Evolutionary conservation across 2,329 filamentous ascomycete species (phyloP).

Genomic region (Ceratocystis cubensis): DNA sequence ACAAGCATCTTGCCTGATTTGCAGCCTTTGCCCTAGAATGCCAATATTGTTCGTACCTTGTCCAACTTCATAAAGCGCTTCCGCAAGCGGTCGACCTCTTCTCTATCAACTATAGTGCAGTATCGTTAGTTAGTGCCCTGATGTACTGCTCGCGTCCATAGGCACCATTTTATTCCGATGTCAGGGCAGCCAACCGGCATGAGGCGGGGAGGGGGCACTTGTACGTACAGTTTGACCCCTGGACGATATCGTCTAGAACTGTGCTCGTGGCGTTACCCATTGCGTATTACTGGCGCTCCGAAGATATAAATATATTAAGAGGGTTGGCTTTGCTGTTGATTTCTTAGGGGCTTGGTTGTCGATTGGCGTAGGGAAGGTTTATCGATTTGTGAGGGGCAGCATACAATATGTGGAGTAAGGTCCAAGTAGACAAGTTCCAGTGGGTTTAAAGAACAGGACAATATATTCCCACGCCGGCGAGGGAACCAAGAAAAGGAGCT

Average conservation of each 20-base stretch:
- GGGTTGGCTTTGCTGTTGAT: background rate
- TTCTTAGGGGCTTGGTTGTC: background rate
- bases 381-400: background rate
- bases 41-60: slow-evolving; percentile 51
- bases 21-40: background rate
- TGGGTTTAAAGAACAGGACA: background rate
- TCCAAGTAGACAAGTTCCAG: background rate
- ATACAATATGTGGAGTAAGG: background rate
- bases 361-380: background rate
- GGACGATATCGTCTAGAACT: slow-evolving; percentile 90
- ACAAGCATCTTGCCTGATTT: background rate
- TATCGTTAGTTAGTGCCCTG: slow-evolving; percentile 50
- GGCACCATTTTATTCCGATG: too few relatives aligned
- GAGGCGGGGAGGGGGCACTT: slow-evolving; percentile 22
- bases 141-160: slow-evolving; percentile 56
- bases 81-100: slow-evolving; percentile 87
- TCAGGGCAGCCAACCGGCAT: too few relatives aligned
- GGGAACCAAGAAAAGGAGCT: background rate
- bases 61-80: slow-evolving; percentile 99
- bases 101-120: slow-evolving; percentile 63
- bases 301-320: background rate
- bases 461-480: slow-evolving; percentile 3
- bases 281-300: slow-evolving; percentile 21
- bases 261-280: slow-evolving; percentile 60
- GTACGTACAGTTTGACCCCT: slow-evolving; percentile 77